Conservation (phyloP, 169 alveolate species). For the Eimeria falciformis region DNA sequence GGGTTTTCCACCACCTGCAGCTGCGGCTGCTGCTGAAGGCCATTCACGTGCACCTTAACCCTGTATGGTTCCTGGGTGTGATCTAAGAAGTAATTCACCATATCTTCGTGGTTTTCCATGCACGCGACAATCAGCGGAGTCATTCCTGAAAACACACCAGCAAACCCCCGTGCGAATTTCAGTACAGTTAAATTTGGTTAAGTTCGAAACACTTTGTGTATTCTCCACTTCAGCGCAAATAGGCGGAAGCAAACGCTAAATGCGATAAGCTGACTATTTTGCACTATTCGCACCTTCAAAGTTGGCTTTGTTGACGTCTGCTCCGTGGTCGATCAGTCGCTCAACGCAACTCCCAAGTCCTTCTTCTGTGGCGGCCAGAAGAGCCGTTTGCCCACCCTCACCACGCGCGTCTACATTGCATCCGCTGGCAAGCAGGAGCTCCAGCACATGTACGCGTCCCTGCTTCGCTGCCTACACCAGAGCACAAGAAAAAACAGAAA, state of each 20-base stretch:
- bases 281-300: conserved; percentile 31
- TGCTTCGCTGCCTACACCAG: conserved; percentile 77
- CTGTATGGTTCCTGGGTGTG: conserved; percentile 72
- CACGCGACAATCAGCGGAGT: conserved; percentile 79
- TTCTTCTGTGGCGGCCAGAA: conserved; percentile 90
- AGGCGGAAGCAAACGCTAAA: no score
- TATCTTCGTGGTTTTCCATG: conserved; percentile 75
- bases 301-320: conserved; percentile 74
- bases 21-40: conserved; percentile 70
- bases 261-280: no score
- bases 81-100: conserved; percentile 70
- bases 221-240: neutral
- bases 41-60: conserved; percentile 53
- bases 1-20: conserved; percentile 60
- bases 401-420: conserved; percentile 68
- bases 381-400: conserved; percentile 81
- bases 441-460: conserved; percentile 74
- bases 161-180: no score
- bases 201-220: neutral
- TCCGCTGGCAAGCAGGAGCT: conserved; percentile 65
- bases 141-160: conserved; percentile 51
- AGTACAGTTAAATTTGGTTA: no score
- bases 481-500: neutral
- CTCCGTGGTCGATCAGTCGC: conserved; percentile 76
- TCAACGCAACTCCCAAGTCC: conserved; percentile 84